Conservation (phyloP, 768 basidiomycete genomes). For the Kwoniella sp. region DNA sequence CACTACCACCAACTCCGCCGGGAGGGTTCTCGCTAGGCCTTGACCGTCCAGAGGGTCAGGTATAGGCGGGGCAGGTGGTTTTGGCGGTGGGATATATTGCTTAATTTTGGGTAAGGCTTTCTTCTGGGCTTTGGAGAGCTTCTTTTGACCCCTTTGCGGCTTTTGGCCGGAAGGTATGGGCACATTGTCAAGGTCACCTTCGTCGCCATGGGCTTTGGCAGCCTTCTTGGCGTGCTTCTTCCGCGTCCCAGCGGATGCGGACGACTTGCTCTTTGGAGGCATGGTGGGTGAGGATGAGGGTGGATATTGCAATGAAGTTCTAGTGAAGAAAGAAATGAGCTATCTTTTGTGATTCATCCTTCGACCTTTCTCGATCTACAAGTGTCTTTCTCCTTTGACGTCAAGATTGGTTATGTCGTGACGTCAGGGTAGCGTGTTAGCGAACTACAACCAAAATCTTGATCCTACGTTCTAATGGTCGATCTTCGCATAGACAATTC, state of each 20-base stretch:
- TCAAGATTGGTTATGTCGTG: slow-evolving; percentile 1
- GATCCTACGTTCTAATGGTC: not conserved
- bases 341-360: not conserved
- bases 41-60: slow-evolving; percentile 86
- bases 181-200: slow-evolving; percentile 31
- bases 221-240: slow-evolving; percentile 90
- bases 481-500: too few species aligned
- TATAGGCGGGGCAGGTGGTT: slow-evolving; percentile 56
- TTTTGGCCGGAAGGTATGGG: slow-evolving; percentile 29
- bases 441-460: not conserved
- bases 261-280: slow-evolving; percentile 64
- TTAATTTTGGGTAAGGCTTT: slow-evolving; percentile 69
- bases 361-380: not conserved
- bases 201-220: slow-evolving; percentile 50
- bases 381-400: not conserved
- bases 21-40: slow-evolving; percentile 72
- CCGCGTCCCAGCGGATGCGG: slow-evolving; percentile 79
- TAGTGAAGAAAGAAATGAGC: not conserved
- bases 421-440: not conserved
- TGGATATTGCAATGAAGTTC: not conserved
- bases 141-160: slow-evolving; percentile 61
- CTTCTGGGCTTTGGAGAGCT: slow-evolving; percentile 65
- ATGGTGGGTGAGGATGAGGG: not conserved
- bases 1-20: slow-evolving; percentile 79
- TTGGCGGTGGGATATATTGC: slow-evolving; percentile 81